These are phyloP conservation scores for Trematosphaeria pertusa DNA, from an alignment of 2,329 filamentous ascomycete species.

Conservation along the genomic window DNA sequence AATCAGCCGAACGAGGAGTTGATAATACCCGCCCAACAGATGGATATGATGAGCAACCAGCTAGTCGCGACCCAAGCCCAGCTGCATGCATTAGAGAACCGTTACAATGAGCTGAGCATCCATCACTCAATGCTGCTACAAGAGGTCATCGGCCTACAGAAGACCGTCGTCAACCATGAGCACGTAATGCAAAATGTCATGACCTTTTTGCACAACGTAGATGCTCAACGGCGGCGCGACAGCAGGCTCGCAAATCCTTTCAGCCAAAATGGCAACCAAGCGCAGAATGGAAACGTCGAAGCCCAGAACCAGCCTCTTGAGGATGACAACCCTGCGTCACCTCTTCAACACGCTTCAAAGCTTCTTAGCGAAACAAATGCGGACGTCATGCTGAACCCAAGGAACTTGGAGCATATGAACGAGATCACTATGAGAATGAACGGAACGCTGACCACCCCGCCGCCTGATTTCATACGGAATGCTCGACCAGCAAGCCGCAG, in stretches of 20 bases:
- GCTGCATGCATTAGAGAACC: conserved; percentile 83
- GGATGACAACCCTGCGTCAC: conserved; percentile 71
- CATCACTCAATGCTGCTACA: conserved; percentile 70
- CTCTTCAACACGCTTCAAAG: conserved; percentile 72
- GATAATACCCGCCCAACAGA: conserved; percentile 82
- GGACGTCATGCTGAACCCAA: conserved; percentile 68
- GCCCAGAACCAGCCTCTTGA: conserved; percentile 55
- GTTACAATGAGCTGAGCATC: conserved; percentile 78
- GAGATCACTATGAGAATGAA: conserved; percentile 64
- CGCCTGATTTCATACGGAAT: conserved; percentile 60
- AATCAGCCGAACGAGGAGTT: conserved; percentile 67
- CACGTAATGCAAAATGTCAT: conserved; percentile 75
- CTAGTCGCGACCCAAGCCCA: conserved; percentile 91
- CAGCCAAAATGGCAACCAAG: conserved; percentile 39
- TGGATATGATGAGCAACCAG: conserved; percentile 87
- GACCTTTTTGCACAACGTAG: conserved; percentile 70
- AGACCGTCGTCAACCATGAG: conserved; percentile 75
- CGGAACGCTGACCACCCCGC: conserved; percentile 63
- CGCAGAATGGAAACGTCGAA: conserved; percentile 52
- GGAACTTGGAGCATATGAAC: conserved; percentile 70
- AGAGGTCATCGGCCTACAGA: conserved; percentile 69
- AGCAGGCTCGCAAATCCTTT: conserved; percentile 59
- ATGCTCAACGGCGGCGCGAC: conserved; percentile 69
- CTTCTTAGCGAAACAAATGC: conserved; percentile 70
- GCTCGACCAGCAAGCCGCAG: conserved; percentile 55